Evolutionary conservation across 2,329 filamentous ascomycete species (phyloP).

Genomic region (Fusarium sp.): DNA sequence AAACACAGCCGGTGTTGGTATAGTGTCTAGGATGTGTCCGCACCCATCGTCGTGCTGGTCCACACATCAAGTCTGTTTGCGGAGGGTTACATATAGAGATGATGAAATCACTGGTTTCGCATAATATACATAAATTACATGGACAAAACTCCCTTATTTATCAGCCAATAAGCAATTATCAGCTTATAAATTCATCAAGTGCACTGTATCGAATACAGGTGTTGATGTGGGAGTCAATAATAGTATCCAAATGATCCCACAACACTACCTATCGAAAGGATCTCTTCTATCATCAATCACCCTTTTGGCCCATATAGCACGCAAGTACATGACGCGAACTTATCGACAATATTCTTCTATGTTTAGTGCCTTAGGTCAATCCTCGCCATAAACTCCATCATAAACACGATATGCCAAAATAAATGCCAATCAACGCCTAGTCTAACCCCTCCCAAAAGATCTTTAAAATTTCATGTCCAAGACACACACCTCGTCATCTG

Average conservation of each 20-base stretch:
- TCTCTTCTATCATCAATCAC: no score
- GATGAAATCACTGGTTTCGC: no score
- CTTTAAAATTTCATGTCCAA: slow-evolving; percentile 14
- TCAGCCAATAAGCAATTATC: no score
- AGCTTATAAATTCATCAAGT: no score
- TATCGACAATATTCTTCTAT: background rate
- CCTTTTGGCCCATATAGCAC: no score
- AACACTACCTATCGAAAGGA: no score
- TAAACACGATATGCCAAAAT: background rate
- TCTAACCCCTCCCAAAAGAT: slow-evolving; percentile 7
- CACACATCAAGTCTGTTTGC: slow-evolving; percentile 14
- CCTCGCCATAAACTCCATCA: slow-evolving; percentile 7
- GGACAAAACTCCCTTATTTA: no score
- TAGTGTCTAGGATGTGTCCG: slow-evolving; percentile 6
- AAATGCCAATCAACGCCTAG: slow-evolving; percentile 17
- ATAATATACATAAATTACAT: no score
- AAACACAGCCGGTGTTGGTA: slow-evolving; percentile 3
- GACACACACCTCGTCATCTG: background rate
- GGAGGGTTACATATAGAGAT: background rate
- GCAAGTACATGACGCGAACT: background rate
- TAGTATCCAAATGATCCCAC: no score
- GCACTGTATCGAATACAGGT: background rate
- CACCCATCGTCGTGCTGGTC: slow-evolving; percentile 3
- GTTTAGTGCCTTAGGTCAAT: background rate
- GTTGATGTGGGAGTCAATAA: background rate